Evolutionary conservation across 306 rosid genomes (phyloP), one percentile per base, ranked within the genome.

Genomic region (Astragalus membranaceus): DNA sequence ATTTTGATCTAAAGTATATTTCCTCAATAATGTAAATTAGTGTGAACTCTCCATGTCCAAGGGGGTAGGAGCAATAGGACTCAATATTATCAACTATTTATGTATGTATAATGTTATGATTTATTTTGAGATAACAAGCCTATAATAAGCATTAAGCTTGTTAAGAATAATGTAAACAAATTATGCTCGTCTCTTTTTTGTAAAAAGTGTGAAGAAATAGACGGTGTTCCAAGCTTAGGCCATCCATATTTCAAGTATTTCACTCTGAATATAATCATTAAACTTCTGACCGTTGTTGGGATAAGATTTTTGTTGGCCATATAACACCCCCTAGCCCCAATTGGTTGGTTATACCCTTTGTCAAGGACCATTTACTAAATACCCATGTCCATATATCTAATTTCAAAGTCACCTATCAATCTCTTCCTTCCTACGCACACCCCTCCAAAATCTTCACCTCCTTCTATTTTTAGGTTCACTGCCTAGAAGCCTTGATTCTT

Each of bases 31-130:
- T 42, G 65, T 32, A 48, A 70, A 53, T 69, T 10, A 42, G 57
- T 32, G 4, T 44, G 63, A 44, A 15, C 14, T 59, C 76, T 60
- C 35, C 42, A 57, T 12, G 43, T 68, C 50, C 57, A 13, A 8
- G 4, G 54, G n/a, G 71, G 20, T 49, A 15, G 70, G 74, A 73
- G 48, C 56, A 62, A 39, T 20, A 14, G 62, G 64, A 64, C 23
- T 16, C 15, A 33, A 35, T 64, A 39, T 33, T 64, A 36, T 57
- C 51, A 23, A 64, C 58, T 6, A 9, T 23, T 48, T 13, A n/a
- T 46, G 72, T 64, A 56, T 49, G 64, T 74, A 64, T 56, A 65
- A 58, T 66, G 49, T 6, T 2, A 36, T 56, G 74, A 48, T 29
- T 33, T 41, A 41, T 48, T 56, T 20, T 36, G 47, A 49, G 20